Base-by-base conservation (phyloP, 1,139 yeast genomes). In the Nadsonia commutata region DNA sequence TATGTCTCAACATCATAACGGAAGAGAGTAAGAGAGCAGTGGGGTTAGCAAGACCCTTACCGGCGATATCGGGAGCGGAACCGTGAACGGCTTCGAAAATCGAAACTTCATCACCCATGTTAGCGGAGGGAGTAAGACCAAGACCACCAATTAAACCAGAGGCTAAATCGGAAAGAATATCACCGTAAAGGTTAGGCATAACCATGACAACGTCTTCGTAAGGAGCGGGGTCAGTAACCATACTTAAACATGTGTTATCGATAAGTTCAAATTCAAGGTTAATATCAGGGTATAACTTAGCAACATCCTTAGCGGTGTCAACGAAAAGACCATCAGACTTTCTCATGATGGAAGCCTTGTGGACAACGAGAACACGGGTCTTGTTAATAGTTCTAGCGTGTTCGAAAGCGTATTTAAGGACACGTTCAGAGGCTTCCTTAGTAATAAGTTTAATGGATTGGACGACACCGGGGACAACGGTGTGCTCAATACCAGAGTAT, bases 31-130 rank as follows among this genome's bases (percentile, higher is more conserved):
- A 74, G 63, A 90, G 70, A 49, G 98, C 98, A 51, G 97, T 90
- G 70, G 98, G 98, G 78, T 90, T 90, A 53, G 98, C 98, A 65
- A 83, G 77, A 62, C 94, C 93, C 75, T 88, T 85, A 62, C 96
- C 96, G 51, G 96, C 95, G 61, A 88, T 88, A 66, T 88, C 97
- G 54, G 96, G 97, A 52, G 96, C 97, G 48, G 96, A 84, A 65
- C 98, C 97, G 67, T 90, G 97, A 61, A 90, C 98, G 54, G 98
- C 97, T 75, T 90, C 98, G 65, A 90, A 90, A 64, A 90, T 88
- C 49, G 95, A 84, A 52, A 88, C 95, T 65, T 82, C 80, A 74
- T 85, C 85, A 72, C 98, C 98, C 86, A 90, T 86, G 77, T 90
- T 90, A 66, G 95, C 98, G 49, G 95, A 85, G 55, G 98, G 97